phyloP scores from a whole-genome alignment of 148 eudicot genomes.

The Gaultheria prostrata region DNA sequence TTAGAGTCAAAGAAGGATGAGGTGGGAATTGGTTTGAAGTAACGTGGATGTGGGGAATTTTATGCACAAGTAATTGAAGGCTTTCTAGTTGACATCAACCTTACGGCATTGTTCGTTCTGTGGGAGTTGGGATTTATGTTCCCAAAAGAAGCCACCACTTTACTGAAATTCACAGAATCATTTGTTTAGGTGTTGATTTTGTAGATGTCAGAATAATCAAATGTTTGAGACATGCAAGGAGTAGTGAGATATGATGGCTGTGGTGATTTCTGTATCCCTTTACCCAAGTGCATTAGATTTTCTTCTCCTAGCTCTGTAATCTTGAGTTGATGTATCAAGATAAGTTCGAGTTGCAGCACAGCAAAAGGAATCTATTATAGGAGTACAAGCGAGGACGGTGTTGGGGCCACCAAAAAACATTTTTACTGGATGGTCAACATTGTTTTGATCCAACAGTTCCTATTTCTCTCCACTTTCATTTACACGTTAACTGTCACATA shows the following conservation, averaged over 20 bases:
- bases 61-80: background rate
- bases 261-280: background rate
- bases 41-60: background rate
- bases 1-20: background rate
- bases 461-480: no score
- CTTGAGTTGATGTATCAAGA: background rate
- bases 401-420: no score
- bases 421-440: no score
- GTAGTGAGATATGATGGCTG: no score
- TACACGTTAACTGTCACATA: no score
- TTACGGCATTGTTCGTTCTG: background rate
- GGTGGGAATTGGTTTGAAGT: background rate
- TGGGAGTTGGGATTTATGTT: background rate
- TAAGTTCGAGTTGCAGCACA: background rate
- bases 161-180: background rate
- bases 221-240: background rate
- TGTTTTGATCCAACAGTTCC: no score
- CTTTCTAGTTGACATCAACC: background rate
- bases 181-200: background rate
- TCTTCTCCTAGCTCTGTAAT: background rate
- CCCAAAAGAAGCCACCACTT: background rate
- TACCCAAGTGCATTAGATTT: background rate
- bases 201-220: background rate
- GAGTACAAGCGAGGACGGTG: no score
- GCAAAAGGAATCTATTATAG: background rate